These are phyloP conservation scores for Paxillus involutus DNA, from an alignment of 768 basidiomycete species.

Conservation along the genomic window DNA sequence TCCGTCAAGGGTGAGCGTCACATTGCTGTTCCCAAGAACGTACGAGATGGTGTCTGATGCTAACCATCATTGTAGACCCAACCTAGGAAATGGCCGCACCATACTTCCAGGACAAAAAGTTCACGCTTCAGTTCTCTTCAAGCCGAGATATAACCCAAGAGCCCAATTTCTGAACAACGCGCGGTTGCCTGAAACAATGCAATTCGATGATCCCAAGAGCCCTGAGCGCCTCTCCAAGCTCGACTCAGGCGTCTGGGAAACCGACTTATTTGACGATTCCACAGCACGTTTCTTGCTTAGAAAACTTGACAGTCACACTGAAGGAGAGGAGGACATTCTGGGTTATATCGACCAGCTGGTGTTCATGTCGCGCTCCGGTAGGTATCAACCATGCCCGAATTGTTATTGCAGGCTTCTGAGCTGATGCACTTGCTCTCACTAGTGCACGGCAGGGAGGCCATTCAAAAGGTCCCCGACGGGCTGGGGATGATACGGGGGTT, in stretches of 20 bases:
- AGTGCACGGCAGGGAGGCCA: slow-evolving; percentile 5
- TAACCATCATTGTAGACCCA: background rate
- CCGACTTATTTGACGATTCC: slow-evolving; percentile 4
- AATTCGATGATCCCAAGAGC: slow-evolving; percentile 6
- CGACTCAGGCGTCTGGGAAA: slow-evolving; percentile 2
- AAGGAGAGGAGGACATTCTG: background rate
- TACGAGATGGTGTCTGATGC: background rate
- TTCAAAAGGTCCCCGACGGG: background rate
- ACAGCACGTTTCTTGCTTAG: background rate
- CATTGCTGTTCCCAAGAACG: too few species aligned
- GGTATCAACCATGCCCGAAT: background rate
- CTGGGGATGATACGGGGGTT: background rate
- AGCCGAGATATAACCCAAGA: slow-evolving; percentile 2
- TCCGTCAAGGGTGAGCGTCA: background rate
- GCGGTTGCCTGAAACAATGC: slow-evolving; percentile 3
- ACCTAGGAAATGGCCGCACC: background rate
- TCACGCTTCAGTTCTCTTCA: slow-evolving; percentile 11
- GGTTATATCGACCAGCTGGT: slow-evolving; percentile 5
- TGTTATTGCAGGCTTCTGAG: background rate
- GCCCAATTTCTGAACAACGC: slow-evolving; percentile 3
- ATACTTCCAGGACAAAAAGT: slow-evolving; percentile 11
- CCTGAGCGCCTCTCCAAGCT: slow-evolving; percentile 1
- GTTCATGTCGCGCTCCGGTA: slow-evolving; percentile 7
- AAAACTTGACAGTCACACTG: background rate
- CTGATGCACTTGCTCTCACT: background rate